These are phyloP conservation scores for Pythium monospermum DNA, from an alignment of 352 stramenopile genomes.

Conservation along the genomic window DNA sequence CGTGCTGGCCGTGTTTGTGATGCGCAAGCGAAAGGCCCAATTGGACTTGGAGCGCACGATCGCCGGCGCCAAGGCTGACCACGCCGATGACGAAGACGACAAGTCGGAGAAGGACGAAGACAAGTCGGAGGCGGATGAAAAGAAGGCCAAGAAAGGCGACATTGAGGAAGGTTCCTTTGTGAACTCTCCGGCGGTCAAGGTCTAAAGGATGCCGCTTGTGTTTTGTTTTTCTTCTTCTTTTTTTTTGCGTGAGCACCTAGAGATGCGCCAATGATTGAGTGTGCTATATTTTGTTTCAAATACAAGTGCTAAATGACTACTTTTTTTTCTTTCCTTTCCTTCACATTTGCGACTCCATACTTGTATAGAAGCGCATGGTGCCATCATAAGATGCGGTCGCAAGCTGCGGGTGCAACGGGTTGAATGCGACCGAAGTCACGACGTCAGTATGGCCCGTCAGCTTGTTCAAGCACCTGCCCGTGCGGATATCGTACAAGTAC, in stretches of 20 bases:
- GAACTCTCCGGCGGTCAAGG: constrained; percentile 76
- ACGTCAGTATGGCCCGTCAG: constrained; percentile 68
- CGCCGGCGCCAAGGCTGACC: constrained; percentile 73
- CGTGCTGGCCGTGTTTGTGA: constrained; percentile 59
- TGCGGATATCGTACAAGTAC: constrained; percentile 88
- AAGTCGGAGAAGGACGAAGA: constrained; percentile 63
- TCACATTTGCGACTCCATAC: neutral
- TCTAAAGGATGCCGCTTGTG: constrained; percentile 13
- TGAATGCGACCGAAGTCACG: constrained; percentile 77
- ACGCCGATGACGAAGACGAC: constrained; percentile 55
- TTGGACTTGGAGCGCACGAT: constrained; percentile 79
- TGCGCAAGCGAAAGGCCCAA: constrained; percentile 78
- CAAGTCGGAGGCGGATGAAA: constrained; percentile 54
- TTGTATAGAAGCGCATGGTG: constrained; percentile 38
- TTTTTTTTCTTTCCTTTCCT: neutral
- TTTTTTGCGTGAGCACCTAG: constrained; percentile 10
- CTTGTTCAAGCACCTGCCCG: constrained; percentile 47
- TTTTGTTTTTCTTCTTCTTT: constrained; percentile 5
- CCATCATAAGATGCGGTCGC: constrained; percentile 73
- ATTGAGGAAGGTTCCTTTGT: constrained; percentile 76
- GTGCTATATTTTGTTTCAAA: constrained; percentile 37
- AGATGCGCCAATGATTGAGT: constrained; percentile 28
- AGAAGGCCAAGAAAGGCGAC: constrained; percentile 57
- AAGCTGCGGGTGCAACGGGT: constrained; percentile 73
- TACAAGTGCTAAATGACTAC: constrained; percentile 24